phyloP scores from a whole-genome alignment of 805 yeast genomes.

The Kodamaea leandrae region DNA sequence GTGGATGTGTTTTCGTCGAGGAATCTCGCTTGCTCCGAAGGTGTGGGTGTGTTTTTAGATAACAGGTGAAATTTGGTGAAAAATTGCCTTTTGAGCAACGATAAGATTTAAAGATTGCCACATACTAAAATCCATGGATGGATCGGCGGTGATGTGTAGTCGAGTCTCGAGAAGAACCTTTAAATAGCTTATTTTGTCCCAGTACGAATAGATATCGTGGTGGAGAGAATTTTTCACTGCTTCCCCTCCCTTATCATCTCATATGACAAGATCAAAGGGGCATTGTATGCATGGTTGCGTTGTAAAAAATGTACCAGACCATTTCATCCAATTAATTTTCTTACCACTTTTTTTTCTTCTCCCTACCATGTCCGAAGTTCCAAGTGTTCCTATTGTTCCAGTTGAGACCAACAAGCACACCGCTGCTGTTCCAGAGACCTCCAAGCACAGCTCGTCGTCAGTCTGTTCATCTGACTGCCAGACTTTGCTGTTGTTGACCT shows the following conservation, averaged over 20 bases:
- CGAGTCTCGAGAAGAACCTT: too few species aligned
- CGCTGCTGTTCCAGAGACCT: conserved; percentile 1
- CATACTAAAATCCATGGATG: too few species aligned
- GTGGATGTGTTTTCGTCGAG: too few species aligned
- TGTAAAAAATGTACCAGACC: neutral
- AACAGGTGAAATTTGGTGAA: neutral
- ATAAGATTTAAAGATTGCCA: too few species aligned
- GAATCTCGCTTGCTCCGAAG: too few species aligned
- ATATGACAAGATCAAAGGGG: too few species aligned
- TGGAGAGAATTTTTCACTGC: too few species aligned
- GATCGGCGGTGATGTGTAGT: neutral
- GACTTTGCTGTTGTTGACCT: conserved; percentile 48
- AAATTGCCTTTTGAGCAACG: neutral
- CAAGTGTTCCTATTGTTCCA: conserved; percentile 10
- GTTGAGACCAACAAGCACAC: conserved; percentile 6
- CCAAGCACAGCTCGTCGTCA: too few species aligned
- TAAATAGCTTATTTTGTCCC: too few species aligned
- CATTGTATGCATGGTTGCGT: neutral
- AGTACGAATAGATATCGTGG: too few species aligned
- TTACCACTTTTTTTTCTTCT: conserved; percentile 2
- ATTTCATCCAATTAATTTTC: neutral
- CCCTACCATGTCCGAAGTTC: conserved; percentile 4
- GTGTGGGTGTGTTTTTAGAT: too few species aligned
- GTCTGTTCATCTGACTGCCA: conserved; percentile 1
- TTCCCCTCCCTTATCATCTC: neutral